These are phyloP conservation scores for Leccinum ochraceum DNA, from an alignment of 768 basidiomycete genomes.

Conservation along the genomic window DNA sequence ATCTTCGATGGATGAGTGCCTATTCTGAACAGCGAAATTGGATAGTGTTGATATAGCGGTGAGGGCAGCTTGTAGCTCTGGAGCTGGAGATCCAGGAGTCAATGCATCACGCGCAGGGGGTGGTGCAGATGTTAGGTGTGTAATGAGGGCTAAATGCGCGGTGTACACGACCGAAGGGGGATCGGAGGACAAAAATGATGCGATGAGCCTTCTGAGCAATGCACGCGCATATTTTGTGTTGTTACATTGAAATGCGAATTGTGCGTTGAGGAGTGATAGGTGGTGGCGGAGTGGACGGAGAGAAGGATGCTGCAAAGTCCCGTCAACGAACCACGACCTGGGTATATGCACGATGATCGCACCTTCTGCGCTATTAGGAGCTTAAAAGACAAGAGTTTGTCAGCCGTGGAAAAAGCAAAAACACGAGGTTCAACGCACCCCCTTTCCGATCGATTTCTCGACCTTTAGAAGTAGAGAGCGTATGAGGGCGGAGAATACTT, in stretches of 20 bases:
- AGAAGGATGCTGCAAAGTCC: conserved; percentile 54
- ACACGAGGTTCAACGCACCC: conserved; percentile 45
- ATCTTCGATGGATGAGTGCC: conserved; percentile 46
- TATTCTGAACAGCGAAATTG: conserved; percentile 29
- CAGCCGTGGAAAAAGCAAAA: not conserved
- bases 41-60: conserved; percentile 37
- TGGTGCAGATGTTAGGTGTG: conserved; percentile 37
- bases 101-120: conserved; percentile 3
- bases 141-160: conserved; percentile 57
- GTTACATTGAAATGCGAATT: conserved; percentile 46
- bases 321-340: conserved; percentile 6
- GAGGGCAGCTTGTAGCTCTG: conserved; percentile 34
- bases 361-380: conserved; percentile 63
- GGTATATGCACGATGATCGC: conserved; percentile 17
- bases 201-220: conserved; percentile 54
- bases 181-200: conserved; percentile 46
- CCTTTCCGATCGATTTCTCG: conserved; percentile 68
- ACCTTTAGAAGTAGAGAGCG: conserved; percentile 33
- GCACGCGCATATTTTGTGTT: conserved; percentile 62
- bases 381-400: conserved; percentile 29
- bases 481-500: not conserved
- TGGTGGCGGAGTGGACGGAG: conserved; percentile 60
- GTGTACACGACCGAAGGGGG: conserved; percentile 55
- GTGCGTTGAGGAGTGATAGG: conserved; percentile 62
- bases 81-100: conserved; percentile 5